These are phyloP conservation scores for Kalmusia sp. DNA, from an alignment of 2,329 filamentous ascomycete species.

Conservation along the genomic window DNA sequence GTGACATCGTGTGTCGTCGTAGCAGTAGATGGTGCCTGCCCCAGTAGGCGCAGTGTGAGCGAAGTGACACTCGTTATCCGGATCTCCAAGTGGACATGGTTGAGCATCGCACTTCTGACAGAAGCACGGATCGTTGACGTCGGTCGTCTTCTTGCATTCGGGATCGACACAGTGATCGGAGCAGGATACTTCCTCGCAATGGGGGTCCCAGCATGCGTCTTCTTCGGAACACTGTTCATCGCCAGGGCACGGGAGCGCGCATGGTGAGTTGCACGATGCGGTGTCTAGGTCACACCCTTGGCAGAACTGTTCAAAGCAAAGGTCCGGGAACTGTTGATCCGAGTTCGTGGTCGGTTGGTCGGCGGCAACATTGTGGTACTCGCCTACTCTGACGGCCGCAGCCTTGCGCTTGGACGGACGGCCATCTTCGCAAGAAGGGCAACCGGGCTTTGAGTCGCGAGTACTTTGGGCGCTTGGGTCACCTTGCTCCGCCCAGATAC, in stretches of 20 bases:
- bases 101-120: slow-evolving; percentile 42
- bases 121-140: slow-evolving; percentile 40
- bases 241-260: slow-evolving; percentile 33
- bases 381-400: slow-evolving; percentile 36
- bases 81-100: slow-evolving; percentile 41
- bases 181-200: slow-evolving; percentile 40
- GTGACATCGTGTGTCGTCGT: slow-evolving; percentile 41
- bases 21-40: slow-evolving; percentile 43
- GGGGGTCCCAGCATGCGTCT: slow-evolving; percentile 46
- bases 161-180: slow-evolving; percentile 42
- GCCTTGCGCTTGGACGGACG: slow-evolving; percentile 44
- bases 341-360: slow-evolving; percentile 18
- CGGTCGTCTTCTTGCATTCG: slow-evolving; percentile 42
- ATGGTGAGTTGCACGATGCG: slow-evolving; percentile 25
- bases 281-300: slow-evolving; percentile 43
- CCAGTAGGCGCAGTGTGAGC: slow-evolving; percentile 39
- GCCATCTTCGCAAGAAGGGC: slow-evolving; percentile 34
- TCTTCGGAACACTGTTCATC: slow-evolving; percentile 36
- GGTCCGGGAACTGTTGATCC: slow-evolving; percentile 42
- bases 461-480: slow-evolving; percentile 29
- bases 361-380: slow-evolving; percentile 34
- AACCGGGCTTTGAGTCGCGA: slow-evolving; percentile 17
- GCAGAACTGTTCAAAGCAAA: slow-evolving; percentile 44
- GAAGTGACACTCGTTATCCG: slow-evolving; percentile 39
- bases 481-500: slow-evolving; percentile 34